phyloP scores from a whole-genome alignment of 2,329 filamentous ascomycete species.

The Colletotrichum musae region DNA sequence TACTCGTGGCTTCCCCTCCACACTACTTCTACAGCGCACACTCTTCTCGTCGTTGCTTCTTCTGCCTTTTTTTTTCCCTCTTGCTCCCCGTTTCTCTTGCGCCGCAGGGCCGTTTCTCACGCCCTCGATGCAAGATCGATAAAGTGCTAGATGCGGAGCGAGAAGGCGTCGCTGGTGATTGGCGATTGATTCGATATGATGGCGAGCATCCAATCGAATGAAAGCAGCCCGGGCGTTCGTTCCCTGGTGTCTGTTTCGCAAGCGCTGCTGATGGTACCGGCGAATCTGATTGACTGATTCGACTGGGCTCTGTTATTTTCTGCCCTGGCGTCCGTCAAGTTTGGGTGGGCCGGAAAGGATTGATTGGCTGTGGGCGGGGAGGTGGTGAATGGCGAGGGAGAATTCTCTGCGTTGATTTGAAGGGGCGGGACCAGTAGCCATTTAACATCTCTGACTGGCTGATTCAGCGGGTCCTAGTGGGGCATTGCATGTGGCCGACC shows the following conservation, averaged over 20 bases:
- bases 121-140: constrained; percentile 38
- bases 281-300: constrained; percentile 50
- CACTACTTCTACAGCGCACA: constrained; percentile 8
- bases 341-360: constrained; percentile 56
- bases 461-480: constrained; percentile 59
- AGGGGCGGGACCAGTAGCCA: constrained; percentile 59
- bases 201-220: constrained; percentile 32
- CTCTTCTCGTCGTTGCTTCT: neutral
- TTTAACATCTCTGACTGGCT: constrained; percentile 66
- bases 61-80: constrained; percentile 21
- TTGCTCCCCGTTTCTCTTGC: constrained; percentile 19
- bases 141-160: constrained; percentile 38
- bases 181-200: constrained; percentile 35
- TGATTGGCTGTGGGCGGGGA: constrained; percentile 66
- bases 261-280: constrained; percentile 25
- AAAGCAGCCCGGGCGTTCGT: constrained; percentile 26
- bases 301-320: constrained; percentile 42
- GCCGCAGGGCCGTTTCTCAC: constrained; percentile 20
- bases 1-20: constrained; percentile 16
- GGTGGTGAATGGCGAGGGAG: constrained; percentile 58
- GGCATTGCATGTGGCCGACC: constrained; percentile 42
- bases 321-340: constrained; percentile 43
- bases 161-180: constrained; percentile 33
- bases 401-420: constrained; percentile 68
- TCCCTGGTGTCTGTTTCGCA: constrained; percentile 36